phyloP scores from a whole-genome alignment of 2,329 filamentous ascomycete species.

The Talaromyces sp. region DNA sequence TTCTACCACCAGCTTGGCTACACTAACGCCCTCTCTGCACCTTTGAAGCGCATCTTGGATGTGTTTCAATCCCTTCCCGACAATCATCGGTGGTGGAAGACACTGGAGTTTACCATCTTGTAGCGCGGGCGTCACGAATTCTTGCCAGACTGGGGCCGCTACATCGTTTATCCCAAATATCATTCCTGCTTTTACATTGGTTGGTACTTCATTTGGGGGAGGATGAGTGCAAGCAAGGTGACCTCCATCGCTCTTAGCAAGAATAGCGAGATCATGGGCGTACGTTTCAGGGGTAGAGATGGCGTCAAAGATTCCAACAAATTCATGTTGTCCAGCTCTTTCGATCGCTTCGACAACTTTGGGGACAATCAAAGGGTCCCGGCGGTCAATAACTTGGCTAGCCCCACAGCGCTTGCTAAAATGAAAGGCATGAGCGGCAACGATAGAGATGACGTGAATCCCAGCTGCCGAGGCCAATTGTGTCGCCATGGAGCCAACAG shows the following conservation, averaged over 20 bases:
- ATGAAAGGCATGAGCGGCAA: constrained; percentile 23
- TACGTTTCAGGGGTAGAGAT: constrained; percentile 7
- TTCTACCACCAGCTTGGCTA: constrained; percentile 33
- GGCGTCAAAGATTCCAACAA: constrained; percentile 13
- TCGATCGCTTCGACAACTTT: constrained; percentile 14
- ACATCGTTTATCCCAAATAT: constrained; percentile 13
- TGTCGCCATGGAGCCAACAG: constrained; percentile 38
- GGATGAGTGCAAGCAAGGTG: constrained; percentile 5
- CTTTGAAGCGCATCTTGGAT: constrained; percentile 32
- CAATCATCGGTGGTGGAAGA: constrained; percentile 30
- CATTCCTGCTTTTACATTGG: constrained; percentile 6
- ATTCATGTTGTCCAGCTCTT: constrained; percentile 3
- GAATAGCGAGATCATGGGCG: neutral
- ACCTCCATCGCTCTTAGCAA: neutral
- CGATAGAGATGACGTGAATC: constrained; percentile 32
- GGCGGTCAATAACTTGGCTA: constrained; percentile 38
- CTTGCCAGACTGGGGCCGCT: constrained; percentile 20
- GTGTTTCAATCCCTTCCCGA: constrained; percentile 32
- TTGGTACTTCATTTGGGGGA: constrained; percentile 8
- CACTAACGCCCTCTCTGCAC: constrained; percentile 33
- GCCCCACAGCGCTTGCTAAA: constrained; percentile 36
- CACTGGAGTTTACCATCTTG: constrained; percentile 22
- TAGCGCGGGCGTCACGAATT: constrained; percentile 24
- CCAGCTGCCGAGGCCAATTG: constrained; percentile 37
- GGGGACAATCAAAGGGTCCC: constrained; percentile 14